phyloP scores from a whole-genome alignment of 768 basidiomycete species.

The Albatrellus ellisii region DNA sequence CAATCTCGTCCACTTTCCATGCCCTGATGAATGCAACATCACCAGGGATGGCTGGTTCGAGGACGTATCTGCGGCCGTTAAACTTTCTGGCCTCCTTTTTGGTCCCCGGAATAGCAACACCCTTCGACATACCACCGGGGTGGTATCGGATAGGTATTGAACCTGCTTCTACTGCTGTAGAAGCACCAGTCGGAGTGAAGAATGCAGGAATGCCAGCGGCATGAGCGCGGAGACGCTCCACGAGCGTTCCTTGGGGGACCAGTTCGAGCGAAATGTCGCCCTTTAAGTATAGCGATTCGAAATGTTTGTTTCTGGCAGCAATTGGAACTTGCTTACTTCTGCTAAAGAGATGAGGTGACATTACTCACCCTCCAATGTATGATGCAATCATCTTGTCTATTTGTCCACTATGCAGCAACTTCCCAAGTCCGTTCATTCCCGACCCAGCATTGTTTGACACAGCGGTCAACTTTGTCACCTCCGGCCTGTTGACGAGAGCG shows the following conservation, averaged over 20 bases:
- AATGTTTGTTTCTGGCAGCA: slow-evolving; percentile 61
- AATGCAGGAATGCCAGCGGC: slow-evolving; percentile 92
- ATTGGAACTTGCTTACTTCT: not conserved
- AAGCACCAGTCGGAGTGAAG: slow-evolving; percentile 83
- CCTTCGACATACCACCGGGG: slow-evolving; percentile 54
- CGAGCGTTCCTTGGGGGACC: slow-evolving; percentile 84
- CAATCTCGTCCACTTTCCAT: slow-evolving; percentile 87
- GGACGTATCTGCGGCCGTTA: slow-evolving; percentile 64
- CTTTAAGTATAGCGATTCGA: slow-evolving; percentile 68
- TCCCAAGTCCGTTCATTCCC: slow-evolving; percentile 58
- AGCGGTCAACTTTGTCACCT: slow-evolving; percentile 63
- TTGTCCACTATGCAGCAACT: slow-evolving; percentile 61
- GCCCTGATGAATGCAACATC: slow-evolving; percentile 81
- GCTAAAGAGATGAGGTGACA: not conserved
- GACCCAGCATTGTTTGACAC: slow-evolving; percentile 85
- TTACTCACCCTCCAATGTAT: slow-evolving; percentile 70
- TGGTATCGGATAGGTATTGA: slow-evolving; percentile 71
- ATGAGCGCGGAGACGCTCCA: slow-evolving; percentile 78
- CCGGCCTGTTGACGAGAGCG: slow-evolving; percentile 61
- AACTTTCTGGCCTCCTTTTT: slow-evolving; percentile 69
- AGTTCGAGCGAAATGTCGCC: slow-evolving; percentile 79
- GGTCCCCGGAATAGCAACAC: slow-evolving; percentile 60
- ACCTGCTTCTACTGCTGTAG: slow-evolving; percentile 72
- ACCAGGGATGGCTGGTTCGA: slow-evolving; percentile 70
- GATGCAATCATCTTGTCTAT: slow-evolving; percentile 78